Evolutionary conservation across 2,329 filamentous ascomycete species (phyloP), one percentile per base, ranked within the genome.

Genomic region (Cryphonectria naterciae): DNA sequence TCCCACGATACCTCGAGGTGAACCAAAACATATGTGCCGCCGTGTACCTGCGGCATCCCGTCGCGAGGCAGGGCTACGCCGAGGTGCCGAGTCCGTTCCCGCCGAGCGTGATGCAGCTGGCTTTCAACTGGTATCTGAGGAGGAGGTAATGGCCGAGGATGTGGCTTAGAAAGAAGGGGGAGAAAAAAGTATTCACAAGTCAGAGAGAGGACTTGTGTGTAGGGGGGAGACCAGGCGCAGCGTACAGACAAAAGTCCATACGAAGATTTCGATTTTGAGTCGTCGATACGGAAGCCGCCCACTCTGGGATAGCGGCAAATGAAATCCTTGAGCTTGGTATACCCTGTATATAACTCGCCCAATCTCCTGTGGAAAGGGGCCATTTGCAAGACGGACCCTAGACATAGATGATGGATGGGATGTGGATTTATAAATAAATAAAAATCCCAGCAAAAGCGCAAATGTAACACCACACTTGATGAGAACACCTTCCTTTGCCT

Each of bases 11-110:
- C 81, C 88, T 99, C 72, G 97, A 99, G 83, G 96, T 99, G 76
- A 98, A 98, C 85, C 96, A 97, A 81, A 97, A 95, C 78, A 92
- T 98, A 77, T 99, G 96, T 82, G 92, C 95, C 1, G 96, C 96
- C 15, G 94, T 99, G 56, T 99, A 99, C 81, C 84, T 99, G 73
- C 88, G 96, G 70, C 95, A 99, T 84, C 96, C 96, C 0, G 95
- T 98, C 60, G 96, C 94, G 37, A 87, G 95, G 72, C 91, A 91
- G 2, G 94, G 95, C 15, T 77, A 89, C 74, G 91, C 92, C 4
- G 96, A 95, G 81, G 92, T 95, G 72, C 95, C 95, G 1, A 94
- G 93, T 35, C 95, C 95, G 25, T 98, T 94, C 81, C 82, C 84
- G 66, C 84, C 88, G 70, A 83, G 89, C 74, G 87, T 91, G n/a